Conservation (phyloP, 2,329 filamentous ascomycete genomes). For the Aureobasidium sp. region DNA sequence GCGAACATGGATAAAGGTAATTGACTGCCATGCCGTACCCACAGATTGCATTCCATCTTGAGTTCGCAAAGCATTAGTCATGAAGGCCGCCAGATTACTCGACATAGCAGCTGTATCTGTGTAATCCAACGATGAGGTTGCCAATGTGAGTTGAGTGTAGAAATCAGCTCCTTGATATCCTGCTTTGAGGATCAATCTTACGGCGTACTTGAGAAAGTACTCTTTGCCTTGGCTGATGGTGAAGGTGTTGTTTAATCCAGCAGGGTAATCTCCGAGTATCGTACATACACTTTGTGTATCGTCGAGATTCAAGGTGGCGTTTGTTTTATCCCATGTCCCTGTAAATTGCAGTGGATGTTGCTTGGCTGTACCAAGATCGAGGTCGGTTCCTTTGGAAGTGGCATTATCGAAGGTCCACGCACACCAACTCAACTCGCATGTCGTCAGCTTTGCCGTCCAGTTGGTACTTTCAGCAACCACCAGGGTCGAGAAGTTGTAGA, state of each 20-base stretch:
- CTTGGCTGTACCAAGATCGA: background rate
- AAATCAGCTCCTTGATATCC: constrained; percentile 7
- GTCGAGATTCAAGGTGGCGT: background rate
- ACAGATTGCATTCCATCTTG: background rate
- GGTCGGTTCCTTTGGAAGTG: background rate
- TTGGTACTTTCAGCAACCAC: background rate
- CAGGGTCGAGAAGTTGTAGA: constrained; percentile 9
- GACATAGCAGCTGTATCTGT: constrained; percentile 3
- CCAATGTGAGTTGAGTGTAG: constrained; percentile 4
- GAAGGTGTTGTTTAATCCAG: background rate
- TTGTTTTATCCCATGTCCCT: background rate
- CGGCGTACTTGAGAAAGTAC: constrained; percentile 5
- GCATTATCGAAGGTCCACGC: background rate
- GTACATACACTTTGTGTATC: background rate
- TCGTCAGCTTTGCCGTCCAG: constrained; percentile 5
- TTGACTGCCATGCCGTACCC: constrained; percentile 3
- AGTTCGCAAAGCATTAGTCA: constrained; percentile 4
- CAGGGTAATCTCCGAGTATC: background rate
- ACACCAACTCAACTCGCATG: background rate
- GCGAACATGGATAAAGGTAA: background rate
- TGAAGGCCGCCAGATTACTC: background rate
- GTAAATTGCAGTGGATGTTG: background rate
- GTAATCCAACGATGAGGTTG: constrained; percentile 8
- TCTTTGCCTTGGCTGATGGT: constrained; percentile 10
- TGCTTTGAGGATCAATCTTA: constrained; percentile 4